A percentile compares a stretch with the other conserved stretches of the same genome.
These are phyloP conservation scores for Jackrogersella multiformis DNA, from an alignment of 495 filamentous ascomycete species.

Conservation along the genomic window DNA sequence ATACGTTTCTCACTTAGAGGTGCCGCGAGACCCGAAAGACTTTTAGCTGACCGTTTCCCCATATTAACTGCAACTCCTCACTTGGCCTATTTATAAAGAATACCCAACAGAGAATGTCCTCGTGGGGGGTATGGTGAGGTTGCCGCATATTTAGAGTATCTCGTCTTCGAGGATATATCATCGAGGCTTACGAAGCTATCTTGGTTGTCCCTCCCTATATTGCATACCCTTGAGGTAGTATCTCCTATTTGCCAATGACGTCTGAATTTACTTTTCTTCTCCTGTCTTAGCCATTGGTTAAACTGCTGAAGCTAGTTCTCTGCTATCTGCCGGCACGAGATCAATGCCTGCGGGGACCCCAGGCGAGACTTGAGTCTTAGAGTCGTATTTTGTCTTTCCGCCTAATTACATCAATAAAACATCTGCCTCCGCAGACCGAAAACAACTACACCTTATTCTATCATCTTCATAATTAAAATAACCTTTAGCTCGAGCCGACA, in stretches of 20 bases:
- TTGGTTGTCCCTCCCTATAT: slow-evolving; percentile 3
- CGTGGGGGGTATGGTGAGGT: slow-evolving; percentile 14
- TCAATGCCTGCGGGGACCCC: slow-evolving; percentile 29
- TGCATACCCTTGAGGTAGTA: neutral
- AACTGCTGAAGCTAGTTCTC: neutral
- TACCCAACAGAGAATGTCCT: neutral
- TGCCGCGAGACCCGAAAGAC: slow-evolving; percentile 15
- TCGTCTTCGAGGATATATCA: neutral
- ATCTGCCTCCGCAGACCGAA: slow-evolving; percentile 31
- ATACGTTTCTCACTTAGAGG: neutral
- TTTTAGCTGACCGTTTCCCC: slow-evolving; percentile 21
- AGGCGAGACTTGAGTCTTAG: slow-evolving; percentile 29
- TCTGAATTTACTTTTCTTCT: slow-evolving; percentile 8
- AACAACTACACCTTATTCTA: slow-evolving; percentile 33
- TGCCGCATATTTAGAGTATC: slow-evolving; percentile 5
- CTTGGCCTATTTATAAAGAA: neutral
- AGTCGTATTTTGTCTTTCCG: slow-evolving; percentile 43
- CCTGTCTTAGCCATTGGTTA: slow-evolving; percentile 9
- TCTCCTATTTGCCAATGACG: slow-evolving; percentile 16
- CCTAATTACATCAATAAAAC: slow-evolving; percentile 46
- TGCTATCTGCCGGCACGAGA: slow-evolving; percentile 38
- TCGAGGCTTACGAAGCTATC: slow-evolving; percentile 20
- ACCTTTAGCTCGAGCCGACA: slow-evolving; percentile 19
- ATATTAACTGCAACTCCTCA: slow-evolving; percentile 29
- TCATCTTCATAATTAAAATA: slow-evolving; percentile 16